Evolutionary conservation across 306 rosid species (phyloP).

Genomic region (Chamaecrista fasciculata): DNA sequence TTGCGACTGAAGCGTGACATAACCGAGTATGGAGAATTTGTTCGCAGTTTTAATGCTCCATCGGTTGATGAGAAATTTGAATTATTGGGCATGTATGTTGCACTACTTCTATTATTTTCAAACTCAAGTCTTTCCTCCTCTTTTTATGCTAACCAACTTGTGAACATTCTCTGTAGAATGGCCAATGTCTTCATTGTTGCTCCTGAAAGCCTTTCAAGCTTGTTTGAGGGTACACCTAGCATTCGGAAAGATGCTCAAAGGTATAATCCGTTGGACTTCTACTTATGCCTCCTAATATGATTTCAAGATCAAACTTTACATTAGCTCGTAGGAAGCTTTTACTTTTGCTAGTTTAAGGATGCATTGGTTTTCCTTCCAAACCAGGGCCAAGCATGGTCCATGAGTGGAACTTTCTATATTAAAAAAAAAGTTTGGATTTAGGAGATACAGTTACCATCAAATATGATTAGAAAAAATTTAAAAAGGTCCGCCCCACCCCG

Average conservation of each 20-base stretch:
- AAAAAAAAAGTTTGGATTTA: background rate
- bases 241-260: slow-evolving; percentile 95
- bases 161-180: slow-evolving; percentile 56
- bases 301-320: background rate
- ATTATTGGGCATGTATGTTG: slow-evolving; percentile 92
- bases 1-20: slow-evolving; percentile 98
- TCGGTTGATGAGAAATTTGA: slow-evolving; percentile 91
- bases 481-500: background rate
- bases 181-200: slow-evolving; percentile 99
- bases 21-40: slow-evolving; percentile 96
- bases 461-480: too few species aligned
- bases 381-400: background rate
- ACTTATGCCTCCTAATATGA: background rate
- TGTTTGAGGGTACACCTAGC: slow-evolving; percentile 96
- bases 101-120: slow-evolving; percentile 4
- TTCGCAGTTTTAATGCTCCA: slow-evolving; percentile 89
- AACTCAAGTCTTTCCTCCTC: background rate
- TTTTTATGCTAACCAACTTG: slow-evolving; percentile 24
- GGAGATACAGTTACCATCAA: background rate
- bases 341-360: background rate
- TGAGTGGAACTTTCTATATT: background rate
- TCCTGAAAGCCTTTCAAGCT: slow-evolving; percentile 91
- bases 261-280: slow-evolving; percentile 37
- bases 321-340: background rate
- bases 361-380: background rate